Evolutionary conservation across 345 rosid species (phyloP).

Genomic region (Eucalyptus tenuipes): DNA sequence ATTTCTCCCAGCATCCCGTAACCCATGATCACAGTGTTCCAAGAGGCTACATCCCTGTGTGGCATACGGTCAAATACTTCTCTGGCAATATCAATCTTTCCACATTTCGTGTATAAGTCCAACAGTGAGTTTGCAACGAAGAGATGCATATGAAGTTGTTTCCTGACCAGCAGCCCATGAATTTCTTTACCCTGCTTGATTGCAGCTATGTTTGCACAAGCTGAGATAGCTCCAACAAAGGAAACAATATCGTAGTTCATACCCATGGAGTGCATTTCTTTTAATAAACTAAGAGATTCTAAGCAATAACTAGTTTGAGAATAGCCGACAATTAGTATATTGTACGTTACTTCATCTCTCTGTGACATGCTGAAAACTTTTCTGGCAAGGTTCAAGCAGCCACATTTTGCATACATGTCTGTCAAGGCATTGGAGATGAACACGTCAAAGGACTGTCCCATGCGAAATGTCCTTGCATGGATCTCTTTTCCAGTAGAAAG

Average conservation of each 20-base stretch:
- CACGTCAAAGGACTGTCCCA: constrained; percentile 11
- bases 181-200: constrained; percentile 35
- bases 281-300: constrained; percentile 36
- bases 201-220: constrained; percentile 39
- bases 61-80: constrained; percentile 20
- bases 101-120: constrained; percentile 33
- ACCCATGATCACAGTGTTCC: constrained; percentile 39
- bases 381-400: constrained; percentile 20
- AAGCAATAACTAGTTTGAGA: constrained; percentile 33
- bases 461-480: constrained; percentile 22
- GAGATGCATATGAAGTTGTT: constrained; percentile 16
- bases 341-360: constrained; percentile 49
- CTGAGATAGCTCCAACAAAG: constrained; percentile 41
- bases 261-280: constrained; percentile 31
- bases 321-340: constrained; percentile 35
- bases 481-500: constrained; percentile 30
- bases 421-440: constrained; percentile 32
- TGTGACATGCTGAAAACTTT: constrained; percentile 15
- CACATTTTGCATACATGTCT: constrained; percentile 41
- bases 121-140: constrained; percentile 37
- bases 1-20: constrained; percentile 33
- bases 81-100: constrained; percentile 24
- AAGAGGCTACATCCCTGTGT: constrained; percentile 26
- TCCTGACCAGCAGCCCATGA: constrained; percentile 27
- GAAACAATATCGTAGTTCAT: constrained; percentile 46